Percentiles rank a stretch among this genome's conserved stretches.
phyloP scores from a whole-genome alignment of 225 moss, liverwort and hornwort species.

The Physcomitrellopsis africana region DNA sequence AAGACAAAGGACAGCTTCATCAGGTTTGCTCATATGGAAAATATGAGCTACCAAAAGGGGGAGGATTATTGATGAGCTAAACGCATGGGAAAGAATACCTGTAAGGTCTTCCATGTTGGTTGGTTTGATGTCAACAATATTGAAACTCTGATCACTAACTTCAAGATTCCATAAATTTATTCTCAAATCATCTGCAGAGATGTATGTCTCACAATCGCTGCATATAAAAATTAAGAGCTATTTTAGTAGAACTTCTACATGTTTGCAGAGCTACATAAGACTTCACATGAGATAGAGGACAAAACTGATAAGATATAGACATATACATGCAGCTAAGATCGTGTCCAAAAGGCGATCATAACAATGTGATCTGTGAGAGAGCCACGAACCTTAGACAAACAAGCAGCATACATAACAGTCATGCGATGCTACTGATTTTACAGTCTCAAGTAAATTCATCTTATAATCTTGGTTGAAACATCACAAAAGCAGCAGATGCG shows the following conservation, averaged over 20 bases:
- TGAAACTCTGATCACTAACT: slow-evolving; percentile 99
- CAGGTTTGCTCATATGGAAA: no score
- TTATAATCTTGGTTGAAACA: background rate
- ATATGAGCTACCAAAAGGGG: no score
- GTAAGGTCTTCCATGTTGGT: slow-evolving; percentile 99
- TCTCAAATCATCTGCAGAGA: slow-evolving; percentile 99
- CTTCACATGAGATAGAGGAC: no score
- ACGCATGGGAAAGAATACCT: slow-evolving; percentile 45
- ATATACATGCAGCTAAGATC: background rate
- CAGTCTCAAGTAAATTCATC: slow-evolving; percentile 1
- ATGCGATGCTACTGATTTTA: slow-evolving; percentile 5
- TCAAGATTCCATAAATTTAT: slow-evolving; percentile 99
- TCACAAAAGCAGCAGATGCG: slow-evolving; percentile 9
- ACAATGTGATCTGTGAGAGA: background rate
- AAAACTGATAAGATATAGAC: background rate
- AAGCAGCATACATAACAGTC: background rate
- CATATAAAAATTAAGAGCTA: slow-evolving; percentile 27
- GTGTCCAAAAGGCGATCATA: slow-evolving; percentile 5
- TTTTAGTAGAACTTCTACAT: background rate
- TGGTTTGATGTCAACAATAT: slow-evolving; percentile 99
- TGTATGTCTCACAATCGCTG: slow-evolving; percentile 99
- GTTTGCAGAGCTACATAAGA: background rate
- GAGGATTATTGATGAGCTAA: background rate
- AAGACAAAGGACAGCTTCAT: no score
- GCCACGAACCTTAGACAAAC: background rate